Conservation (phyloP, 352 stramenopile genomes). For the Blastocystis hominis region DNA sequence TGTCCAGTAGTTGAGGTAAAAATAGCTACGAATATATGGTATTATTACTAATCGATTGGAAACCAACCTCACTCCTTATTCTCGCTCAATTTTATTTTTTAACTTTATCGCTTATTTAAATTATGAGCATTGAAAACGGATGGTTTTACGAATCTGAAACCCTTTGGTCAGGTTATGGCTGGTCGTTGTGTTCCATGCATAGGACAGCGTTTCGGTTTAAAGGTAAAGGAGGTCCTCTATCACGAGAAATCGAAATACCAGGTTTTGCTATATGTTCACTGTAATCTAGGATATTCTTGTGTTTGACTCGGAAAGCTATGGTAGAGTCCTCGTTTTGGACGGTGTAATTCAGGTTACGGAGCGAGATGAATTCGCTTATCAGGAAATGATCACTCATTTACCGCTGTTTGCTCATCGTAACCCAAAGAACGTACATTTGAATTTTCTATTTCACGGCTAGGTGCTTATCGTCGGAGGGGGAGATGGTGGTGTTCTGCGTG, state of each 20-base stretch:
- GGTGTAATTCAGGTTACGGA: slow-evolving; percentile 96
- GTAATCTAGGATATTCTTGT: slow-evolving; percentile 84
- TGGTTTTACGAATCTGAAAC: slow-evolving; percentile 89
- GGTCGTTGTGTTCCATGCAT: background rate
- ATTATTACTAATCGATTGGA: too few relatives aligned
- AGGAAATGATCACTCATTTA: slow-evolving; percentile 98
- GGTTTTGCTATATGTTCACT: slow-evolving; percentile 62
- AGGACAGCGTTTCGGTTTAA: slow-evolving; percentile 73
- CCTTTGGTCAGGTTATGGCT: slow-evolving; percentile 74
- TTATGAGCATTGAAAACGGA: slow-evolving; percentile 63
- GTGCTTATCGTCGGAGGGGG: slow-evolving; percentile 92
- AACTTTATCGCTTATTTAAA: too few relatives aligned
- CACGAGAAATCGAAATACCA: slow-evolving; percentile 88
- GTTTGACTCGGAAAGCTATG: slow-evolving; percentile 93
- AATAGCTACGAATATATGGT: too few relatives aligned
- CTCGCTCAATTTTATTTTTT: background rate
- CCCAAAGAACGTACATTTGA: slow-evolving; percentile 76
- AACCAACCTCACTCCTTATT: too few relatives aligned
- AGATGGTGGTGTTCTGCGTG: slow-evolving; percentile 89
- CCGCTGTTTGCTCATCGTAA: slow-evolving; percentile 86
- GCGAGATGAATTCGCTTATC: slow-evolving; percentile 93
- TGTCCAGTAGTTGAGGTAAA: too few relatives aligned
- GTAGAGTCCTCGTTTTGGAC: slow-evolving; percentile 93
- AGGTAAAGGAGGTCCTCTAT: slow-evolving; percentile 85
- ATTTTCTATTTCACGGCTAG: background rate